Evolutionary conservation across 768 basidiomycete genomes (phyloP), one percentile per base, ranked within the genome.

Genomic region (Suillus luteus): DNA sequence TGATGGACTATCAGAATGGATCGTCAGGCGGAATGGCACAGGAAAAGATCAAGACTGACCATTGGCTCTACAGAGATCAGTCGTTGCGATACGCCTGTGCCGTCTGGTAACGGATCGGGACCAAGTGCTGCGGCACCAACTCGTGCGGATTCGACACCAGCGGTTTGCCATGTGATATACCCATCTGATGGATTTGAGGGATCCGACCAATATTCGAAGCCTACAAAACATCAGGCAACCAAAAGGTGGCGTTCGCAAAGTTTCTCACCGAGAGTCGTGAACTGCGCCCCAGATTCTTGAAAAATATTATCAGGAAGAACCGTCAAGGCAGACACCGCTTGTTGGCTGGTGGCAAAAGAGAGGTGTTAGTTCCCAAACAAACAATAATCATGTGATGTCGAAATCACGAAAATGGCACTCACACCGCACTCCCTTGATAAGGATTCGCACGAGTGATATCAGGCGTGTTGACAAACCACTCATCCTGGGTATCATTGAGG

Each of bases 141-240:
- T 15, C 72, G 68, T 8, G 67, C 85, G 0, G 83, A 81, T 44
- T 80, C 80, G 35, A 71, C 69, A 1, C 86, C 88, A 65, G 87
- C 82, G 15, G 86, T 82, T 62, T 85, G 81, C 95, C 95, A 95
- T 7, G 88, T 87, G 62, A 95, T 86, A 69, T 82, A 90, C 0
- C 90, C 90, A 10, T 82, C 81, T 0, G 70, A 60, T 0, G 81
- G 80, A 58, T 85, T 77, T 5, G 80, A 76, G 1, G 86, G 87
- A 70, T 91, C 81, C 8, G 84, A 77, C 80, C 82, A 90, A 70
- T 90, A 92, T 71, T 95, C 93, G 69, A 92, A 92, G 17, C 91
- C 89, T 84, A 54, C 15, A n/a, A 35, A 9, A 58, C 11, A 24
- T 58, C 24, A 58, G 57, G 4, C 57, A 24, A 19, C 24, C 5